phyloP scores from a whole-genome alignment of 768 basidiomycete genomes.

The Panaeolus cyanescens region DNA sequence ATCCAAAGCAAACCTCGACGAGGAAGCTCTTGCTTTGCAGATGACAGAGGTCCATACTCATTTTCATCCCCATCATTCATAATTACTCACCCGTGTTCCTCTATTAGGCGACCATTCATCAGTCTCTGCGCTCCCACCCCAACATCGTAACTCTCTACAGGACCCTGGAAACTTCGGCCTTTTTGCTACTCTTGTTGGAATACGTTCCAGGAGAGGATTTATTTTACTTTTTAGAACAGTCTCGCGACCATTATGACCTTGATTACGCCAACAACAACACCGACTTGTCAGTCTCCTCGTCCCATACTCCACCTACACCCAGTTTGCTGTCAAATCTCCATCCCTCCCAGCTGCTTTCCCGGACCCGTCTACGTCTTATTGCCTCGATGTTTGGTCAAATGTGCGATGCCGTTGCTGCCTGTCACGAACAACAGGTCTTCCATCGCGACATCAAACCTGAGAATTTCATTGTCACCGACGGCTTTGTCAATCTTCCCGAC shows the following conservation, averaged over 20 bases:
- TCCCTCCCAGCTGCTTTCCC: slow-evolving; percentile 80
- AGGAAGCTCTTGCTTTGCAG: slow-evolving; percentile 86
- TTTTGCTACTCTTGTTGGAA: slow-evolving; percentile 91
- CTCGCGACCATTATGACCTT: slow-evolving; percentile 80
- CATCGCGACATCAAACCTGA: slow-evolving; percentile 99
- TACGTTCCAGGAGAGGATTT: slow-evolving; percentile 96
- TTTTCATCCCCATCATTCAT: slow-evolving; percentile 10
- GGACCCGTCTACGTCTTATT: slow-evolving; percentile 87
- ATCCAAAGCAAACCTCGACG: slow-evolving; percentile 90
- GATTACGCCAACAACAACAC: slow-evolving; percentile 36
- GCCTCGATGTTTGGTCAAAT: slow-evolving; percentile 98
- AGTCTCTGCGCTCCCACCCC: slow-evolving; percentile 84
- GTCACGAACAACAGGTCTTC: slow-evolving; percentile 88
- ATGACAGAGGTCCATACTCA: slow-evolving; percentile 73
- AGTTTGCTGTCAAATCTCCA: slow-evolving; percentile 84
- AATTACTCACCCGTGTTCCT: slow-evolving; percentile 13
- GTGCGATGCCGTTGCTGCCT: slow-evolving; percentile 96
- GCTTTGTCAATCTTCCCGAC: slow-evolving; percentile 53
- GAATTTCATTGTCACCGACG: slow-evolving; percentile 95
- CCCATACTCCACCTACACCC: slow-evolving; percentile 90
- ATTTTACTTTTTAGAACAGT: slow-evolving; percentile 98
- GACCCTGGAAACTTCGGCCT: slow-evolving; percentile 90
- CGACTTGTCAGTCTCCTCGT: slow-evolving; percentile 43
- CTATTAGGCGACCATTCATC: slow-evolving; percentile 85
- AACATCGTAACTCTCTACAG: slow-evolving; percentile 96